phyloP scores from a whole-genome alignment of 371 early-diverging fungal genomes.

The Cladochytrium tenue region DNA sequence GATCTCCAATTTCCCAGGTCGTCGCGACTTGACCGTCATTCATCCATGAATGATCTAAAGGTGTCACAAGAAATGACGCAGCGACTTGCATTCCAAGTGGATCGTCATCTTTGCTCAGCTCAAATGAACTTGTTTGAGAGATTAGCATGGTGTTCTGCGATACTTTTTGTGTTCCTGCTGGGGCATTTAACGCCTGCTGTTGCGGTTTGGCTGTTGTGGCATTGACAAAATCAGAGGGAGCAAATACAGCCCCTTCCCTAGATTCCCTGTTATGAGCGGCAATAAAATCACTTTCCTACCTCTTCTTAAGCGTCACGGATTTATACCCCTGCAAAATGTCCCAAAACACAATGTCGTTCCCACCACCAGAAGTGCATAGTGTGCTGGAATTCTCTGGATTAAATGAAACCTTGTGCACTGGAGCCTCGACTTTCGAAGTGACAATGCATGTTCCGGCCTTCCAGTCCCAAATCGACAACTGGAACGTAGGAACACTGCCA shows the following conservation, averaged over 20 bases:
- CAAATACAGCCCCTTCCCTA: no score
- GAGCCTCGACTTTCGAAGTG: constrained; percentile 16
- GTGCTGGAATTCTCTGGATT: constrained; percentile 39
- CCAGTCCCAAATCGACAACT: constrained; percentile 51
- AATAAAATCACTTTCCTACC: no score
- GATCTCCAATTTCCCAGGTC: neutral
- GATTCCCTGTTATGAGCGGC: no score
- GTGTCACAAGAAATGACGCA: neutral
- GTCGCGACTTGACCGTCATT: constrained; percentile 9
- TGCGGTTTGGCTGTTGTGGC: no score
- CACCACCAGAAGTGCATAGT: constrained; percentile 43
- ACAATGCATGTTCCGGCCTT: constrained; percentile 22
- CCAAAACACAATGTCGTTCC: constrained; percentile 42
- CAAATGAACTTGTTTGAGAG: no score
- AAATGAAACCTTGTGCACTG: constrained; percentile 41
- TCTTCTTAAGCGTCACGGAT: no score
- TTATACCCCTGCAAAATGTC: no score
- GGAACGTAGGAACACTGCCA: constrained; percentile 40
- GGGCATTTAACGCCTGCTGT: no score
- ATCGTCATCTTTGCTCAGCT: no score
- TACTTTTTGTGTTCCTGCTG: no score
- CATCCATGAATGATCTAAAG: neutral
- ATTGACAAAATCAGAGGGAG: no score
- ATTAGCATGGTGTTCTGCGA: no score
- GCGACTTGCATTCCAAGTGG: neutral